A percentile compares a stretch with the other conserved stretches of the same genome.
These are phyloP conservation scores for Emergomyces africanus DNA, from an alignment of 2,329 filamentous ascomycete species.

Conservation along the genomic window DNA sequence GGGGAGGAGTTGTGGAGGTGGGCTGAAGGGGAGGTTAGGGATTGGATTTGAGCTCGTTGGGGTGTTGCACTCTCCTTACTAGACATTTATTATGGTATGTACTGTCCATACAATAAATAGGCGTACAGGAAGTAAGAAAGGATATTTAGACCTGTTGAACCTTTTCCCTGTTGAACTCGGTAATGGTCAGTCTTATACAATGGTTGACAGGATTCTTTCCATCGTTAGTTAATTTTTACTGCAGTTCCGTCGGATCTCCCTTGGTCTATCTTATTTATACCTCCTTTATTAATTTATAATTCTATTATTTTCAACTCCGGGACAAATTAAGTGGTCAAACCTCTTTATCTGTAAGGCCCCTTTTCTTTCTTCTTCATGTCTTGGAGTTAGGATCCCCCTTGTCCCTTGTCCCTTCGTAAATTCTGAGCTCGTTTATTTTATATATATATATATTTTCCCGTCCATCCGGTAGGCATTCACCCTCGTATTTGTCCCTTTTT, in stretches of 20 bases:
- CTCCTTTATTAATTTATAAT: background rate
- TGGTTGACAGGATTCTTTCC: background rate
- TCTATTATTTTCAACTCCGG: background rate
- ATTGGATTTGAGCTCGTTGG: background rate
- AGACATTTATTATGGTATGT: too few relatives aligned
- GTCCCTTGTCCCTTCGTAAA: background rate
- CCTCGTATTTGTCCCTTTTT: too few relatives aligned
- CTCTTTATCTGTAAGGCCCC: background rate
- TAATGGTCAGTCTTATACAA: background rate
- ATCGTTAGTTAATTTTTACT: background rate
- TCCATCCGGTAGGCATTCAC: too few relatives aligned
- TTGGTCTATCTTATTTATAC: background rate
- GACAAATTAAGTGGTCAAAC: too few relatives aligned
- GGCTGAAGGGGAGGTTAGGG: conserved; percentile 26
- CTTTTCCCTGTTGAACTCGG: background rate
- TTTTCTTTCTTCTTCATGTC: background rate
- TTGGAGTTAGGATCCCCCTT: background rate
- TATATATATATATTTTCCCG: too few relatives aligned
- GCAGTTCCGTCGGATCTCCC: background rate
- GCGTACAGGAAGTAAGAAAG: background rate
- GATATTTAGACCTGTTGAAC: background rate
- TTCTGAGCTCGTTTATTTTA: background rate
- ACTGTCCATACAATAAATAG: too few relatives aligned
- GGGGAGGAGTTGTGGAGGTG: conserved; percentile 31
- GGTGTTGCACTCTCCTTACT: too few relatives aligned